phyloP scores from a whole-genome alignment of 306 rosid species.

The Sophora flavescens region DNA sequence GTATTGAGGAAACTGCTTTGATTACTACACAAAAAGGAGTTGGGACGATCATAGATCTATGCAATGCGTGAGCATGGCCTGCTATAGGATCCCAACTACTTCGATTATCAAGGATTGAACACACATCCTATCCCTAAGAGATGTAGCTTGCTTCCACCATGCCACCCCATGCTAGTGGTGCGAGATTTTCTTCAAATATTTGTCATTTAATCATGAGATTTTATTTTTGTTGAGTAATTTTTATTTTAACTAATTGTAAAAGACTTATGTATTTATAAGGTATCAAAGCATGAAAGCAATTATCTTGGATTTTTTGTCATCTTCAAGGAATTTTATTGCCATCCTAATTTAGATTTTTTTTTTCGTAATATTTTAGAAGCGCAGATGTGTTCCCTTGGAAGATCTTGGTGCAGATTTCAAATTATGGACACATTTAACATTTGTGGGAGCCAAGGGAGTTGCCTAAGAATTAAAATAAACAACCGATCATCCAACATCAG shows the following conservation, averaged over 20 bases:
- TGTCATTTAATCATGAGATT: constrained; percentile 13
- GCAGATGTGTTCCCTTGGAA: constrained; percentile 66
- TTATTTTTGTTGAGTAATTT: constrained; percentile 25
- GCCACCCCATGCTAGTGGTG: not conserved
- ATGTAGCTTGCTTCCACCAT: no score
- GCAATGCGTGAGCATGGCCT: not conserved
- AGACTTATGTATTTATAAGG: constrained; percentile 13
- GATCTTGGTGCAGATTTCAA: constrained; percentile 69
- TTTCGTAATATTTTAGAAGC: constrained; percentile 51
- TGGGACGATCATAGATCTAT: not conserved
- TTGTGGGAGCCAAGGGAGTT: constrained; percentile 56
- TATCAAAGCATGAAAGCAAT: constrained; percentile 4
- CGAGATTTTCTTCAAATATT: constrained; percentile 14
- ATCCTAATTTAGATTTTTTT: constrained; percentile 15
- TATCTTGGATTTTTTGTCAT: constrained; percentile 16
- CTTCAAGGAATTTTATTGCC: constrained; percentile 15
- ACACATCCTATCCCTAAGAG: no score
- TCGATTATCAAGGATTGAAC: no score
- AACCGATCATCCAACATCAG: constrained; percentile 61
- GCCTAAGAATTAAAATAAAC: constrained; percentile 57
- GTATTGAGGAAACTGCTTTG: not conserved
- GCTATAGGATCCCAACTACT: no score
- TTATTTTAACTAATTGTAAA: not conserved
- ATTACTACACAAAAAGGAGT: not conserved
- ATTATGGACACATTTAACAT: constrained; percentile 48